These are phyloP conservation scores for Climacium dendroides DNA, from an alignment of 225 moss, liverwort and hornwort genomes.

Conservation along the genomic window DNA sequence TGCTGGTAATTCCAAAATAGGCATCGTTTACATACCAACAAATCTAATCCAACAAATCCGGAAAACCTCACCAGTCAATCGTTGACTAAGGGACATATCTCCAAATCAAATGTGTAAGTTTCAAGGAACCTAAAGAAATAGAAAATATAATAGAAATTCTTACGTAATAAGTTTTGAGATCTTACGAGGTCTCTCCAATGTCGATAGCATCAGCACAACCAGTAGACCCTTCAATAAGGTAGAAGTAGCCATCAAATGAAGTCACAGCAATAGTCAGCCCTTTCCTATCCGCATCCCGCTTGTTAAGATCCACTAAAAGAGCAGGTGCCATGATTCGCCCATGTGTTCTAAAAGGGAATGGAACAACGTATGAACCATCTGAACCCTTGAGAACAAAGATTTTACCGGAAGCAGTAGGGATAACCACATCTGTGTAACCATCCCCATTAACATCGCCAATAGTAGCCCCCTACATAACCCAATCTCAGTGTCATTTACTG, in stretches of 20 bases:
- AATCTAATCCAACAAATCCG: background rate
- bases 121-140: background rate
- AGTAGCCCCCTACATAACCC: constrained; percentile 60
- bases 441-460: constrained; percentile 95
- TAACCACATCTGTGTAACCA: constrained; percentile 81
- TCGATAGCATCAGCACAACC: constrained; percentile 96
- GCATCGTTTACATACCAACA: background rate
- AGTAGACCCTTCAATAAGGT: constrained; percentile 87
- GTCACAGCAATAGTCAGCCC: constrained; percentile 84
- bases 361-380: constrained; percentile 52
- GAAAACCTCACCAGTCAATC: background rate
- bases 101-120: background rate
- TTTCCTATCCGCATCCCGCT: constrained; percentile 36
- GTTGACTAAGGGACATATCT: background rate
- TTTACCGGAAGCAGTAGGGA: constrained; percentile 89
- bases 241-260: constrained; percentile 99
- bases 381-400: constrained; percentile 76
- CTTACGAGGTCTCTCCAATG: constrained; percentile 95
- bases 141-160: background rate
- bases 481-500: background rate
- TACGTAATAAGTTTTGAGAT: background rate
- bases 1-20: background rate
- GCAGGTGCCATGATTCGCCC: constrained; percentile 96
- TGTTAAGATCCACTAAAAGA: constrained; percentile 79
- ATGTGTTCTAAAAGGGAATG: constrained; percentile 86